These are phyloP conservation scores for Aspergillus sp. DNA, from an alignment of 2,329 filamentous ascomycete genomes.

Conservation along the genomic window DNA sequence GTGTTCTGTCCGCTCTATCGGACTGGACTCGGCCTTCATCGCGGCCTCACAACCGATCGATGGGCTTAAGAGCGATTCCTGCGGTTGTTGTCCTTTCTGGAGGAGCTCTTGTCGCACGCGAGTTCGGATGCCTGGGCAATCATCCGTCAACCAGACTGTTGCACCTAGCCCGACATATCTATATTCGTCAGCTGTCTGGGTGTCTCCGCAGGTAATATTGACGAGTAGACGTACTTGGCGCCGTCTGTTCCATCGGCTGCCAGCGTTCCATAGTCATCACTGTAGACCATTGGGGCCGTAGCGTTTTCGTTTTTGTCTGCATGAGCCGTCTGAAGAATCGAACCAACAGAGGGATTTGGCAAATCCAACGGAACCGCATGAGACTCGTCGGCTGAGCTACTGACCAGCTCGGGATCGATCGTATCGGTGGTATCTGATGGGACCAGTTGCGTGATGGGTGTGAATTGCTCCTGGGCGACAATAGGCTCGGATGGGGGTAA, in stretches of 20 bases:
- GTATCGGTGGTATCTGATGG: background rate
- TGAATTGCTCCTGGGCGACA: background rate
- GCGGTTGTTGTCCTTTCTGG: background rate
- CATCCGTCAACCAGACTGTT: background rate
- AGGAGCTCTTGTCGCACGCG: background rate
- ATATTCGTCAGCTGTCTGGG: background rate
- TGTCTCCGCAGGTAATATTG: background rate
- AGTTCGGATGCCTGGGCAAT: conserved; percentile 2
- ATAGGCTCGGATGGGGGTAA: background rate
- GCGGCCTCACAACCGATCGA: background rate
- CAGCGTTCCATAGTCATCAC: conserved; percentile 2
- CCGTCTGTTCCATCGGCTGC: background rate
- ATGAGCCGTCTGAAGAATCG: background rate
- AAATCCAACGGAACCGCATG: background rate
- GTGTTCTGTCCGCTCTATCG: background rate
- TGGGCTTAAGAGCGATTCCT: background rate
- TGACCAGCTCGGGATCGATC: background rate
- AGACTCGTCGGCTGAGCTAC: background rate
- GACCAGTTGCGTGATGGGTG: background rate
- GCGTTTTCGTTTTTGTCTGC: background rate
- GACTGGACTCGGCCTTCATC: background rate
- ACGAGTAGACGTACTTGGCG: background rate
- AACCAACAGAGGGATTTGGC: background rate
- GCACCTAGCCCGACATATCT: conserved; percentile 2
- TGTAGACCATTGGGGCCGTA: background rate